phyloP scores from a whole-genome alignment of 805 yeast genomes.

The Dipodascus albidus region DNA sequence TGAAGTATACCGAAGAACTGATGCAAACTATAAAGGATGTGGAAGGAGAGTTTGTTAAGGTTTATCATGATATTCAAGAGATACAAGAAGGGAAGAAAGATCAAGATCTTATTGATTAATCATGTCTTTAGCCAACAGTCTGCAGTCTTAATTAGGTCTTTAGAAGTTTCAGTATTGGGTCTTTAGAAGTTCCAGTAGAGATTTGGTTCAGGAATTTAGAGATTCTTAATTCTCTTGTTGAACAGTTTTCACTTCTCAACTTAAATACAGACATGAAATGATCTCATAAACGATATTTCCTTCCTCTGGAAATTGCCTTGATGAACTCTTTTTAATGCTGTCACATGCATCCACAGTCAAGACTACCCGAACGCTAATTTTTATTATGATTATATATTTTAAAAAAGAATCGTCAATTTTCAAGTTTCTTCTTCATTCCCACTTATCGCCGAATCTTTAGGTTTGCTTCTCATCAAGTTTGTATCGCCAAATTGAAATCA shows the following conservation, averaged over 20 bases:
- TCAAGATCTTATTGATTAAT: background rate
- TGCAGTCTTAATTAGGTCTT: too few species aligned
- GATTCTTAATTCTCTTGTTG: too few species aligned
- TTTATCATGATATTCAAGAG: slow-evolving; percentile 11
- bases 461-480: background rate
- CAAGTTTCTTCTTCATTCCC: background rate
- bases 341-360: background rate
- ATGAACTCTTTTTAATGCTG: background rate
- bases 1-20: slow-evolving; percentile 15
- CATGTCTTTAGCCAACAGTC: too few species aligned
- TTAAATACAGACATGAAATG: too few species aligned
- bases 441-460: background rate
- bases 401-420: background rate
- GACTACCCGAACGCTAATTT: too few species aligned
- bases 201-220: too few species aligned
- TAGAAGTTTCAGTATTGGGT: too few species aligned
- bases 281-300: too few species aligned
- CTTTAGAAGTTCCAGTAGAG: too few species aligned
- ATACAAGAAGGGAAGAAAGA: slow-evolving; percentile 6
- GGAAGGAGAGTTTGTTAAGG: slow-evolving; percentile 17
- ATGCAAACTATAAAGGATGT: slow-evolving; percentile 14
- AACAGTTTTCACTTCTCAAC: too few species aligned
- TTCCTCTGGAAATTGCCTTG: too few species aligned
- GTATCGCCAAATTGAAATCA: background rate
- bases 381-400: too few species aligned